Conservation (phyloP, 164 flowering plant genomes). For the Nelumbo lutea region DNA sequence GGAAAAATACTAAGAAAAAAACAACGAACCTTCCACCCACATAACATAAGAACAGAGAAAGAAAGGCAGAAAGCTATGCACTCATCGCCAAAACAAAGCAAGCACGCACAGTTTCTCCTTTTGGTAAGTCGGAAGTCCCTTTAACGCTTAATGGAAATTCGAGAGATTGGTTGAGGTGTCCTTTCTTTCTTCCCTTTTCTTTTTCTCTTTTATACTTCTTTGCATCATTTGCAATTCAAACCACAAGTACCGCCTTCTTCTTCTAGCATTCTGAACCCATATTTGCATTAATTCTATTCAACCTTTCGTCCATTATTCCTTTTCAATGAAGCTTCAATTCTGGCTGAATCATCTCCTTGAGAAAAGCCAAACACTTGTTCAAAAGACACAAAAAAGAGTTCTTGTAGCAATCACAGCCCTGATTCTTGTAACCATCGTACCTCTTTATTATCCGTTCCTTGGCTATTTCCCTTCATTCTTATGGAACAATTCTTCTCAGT, state of each 20-base stretch:
- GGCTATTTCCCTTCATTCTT: slow-evolving; percentile 12
- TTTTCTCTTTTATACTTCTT: not conserved
- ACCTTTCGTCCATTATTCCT: not conserved
- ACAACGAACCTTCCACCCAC: too few species aligned
- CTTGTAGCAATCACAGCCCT: slow-evolving; percentile 16
- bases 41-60: too few species aligned
- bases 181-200: too few species aligned
- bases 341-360: slow-evolving; percentile 22
- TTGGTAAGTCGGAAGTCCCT: too few species aligned
- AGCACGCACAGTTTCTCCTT: too few species aligned
- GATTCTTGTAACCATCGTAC: slow-evolving; percentile 25
- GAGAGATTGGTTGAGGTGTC: too few species aligned
- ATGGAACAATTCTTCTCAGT: slow-evolving; percentile 1
- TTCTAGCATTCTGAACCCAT: not conserved
- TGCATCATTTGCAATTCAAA: too few species aligned
- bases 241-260: too few species aligned
- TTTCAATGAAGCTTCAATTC: slow-evolving; percentile 28
- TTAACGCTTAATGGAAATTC: too few species aligned
- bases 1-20: too few species aligned
- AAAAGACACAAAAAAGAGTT: slow-evolving; percentile 20
- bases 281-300: not conserved
- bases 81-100: too few species aligned
- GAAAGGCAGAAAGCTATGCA: too few species aligned
- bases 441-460: slow-evolving; percentile 25
- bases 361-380: slow-evolving; percentile 14